phyloP scores from a whole-genome alignment of 179 eudicot genomes.

The Beta lomatogona region DNA sequence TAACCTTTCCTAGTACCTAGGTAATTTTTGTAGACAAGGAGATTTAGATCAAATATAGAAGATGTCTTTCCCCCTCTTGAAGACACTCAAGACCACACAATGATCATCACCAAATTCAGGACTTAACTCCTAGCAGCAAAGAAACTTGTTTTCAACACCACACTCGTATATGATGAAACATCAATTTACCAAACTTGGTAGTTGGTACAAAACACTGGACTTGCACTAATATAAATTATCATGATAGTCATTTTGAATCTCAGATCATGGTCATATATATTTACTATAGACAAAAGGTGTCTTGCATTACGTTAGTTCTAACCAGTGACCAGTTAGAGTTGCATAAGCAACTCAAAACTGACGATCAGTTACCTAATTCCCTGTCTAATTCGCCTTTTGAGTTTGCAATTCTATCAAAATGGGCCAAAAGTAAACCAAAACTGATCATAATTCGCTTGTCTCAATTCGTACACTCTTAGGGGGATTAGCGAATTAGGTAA shows the following conservation, averaged over 20 bases:
- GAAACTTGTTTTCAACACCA: neutral
- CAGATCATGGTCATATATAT: neutral
- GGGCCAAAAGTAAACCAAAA: no score
- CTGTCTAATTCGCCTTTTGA: no score
- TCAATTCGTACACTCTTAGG: no score
- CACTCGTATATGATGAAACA: neutral
- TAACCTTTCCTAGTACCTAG: neutral
- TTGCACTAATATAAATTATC: neutral
- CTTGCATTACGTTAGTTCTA: neutral
- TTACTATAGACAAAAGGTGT: neutral
- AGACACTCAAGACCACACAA: neutral
- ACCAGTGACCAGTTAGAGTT: neutral
- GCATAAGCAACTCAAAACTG: neutral
- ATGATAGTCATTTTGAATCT: neutral
- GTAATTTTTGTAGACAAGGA: no score
- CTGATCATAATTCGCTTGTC: no score
- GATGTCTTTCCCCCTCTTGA: neutral
- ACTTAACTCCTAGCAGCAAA: neutral
- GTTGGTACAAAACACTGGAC: neutral
- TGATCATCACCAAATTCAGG: neutral
- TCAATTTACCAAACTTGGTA: neutral
- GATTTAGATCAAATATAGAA: neutral
- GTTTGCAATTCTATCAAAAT: no score
- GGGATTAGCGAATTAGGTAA: no score
- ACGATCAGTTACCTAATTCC: no score